Conservation (phyloP, 805 yeast species). For the Vanderwaltozyma polyspora region DNA sequence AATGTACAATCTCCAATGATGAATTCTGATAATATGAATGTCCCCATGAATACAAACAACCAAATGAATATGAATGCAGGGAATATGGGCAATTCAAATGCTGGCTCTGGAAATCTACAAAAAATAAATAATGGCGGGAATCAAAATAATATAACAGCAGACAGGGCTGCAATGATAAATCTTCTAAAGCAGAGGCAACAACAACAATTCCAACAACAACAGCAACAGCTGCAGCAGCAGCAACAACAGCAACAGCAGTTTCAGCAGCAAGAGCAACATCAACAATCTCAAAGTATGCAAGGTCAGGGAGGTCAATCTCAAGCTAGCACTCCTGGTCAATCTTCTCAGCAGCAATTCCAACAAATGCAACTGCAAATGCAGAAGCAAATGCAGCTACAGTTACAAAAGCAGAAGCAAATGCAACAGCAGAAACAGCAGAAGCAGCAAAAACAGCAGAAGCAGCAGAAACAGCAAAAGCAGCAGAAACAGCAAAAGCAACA, state of each 20-base stretch:
- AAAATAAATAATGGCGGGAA: background rate
- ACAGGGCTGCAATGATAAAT: conserved; percentile 33
- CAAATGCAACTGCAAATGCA: conserved; percentile 13
- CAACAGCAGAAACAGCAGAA: conserved; percentile 19
- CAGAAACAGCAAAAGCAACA: conserved; percentile 21
- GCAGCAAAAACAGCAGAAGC: conserved; percentile 28
- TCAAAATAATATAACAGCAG: conserved; percentile 15
- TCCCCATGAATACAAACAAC: background rate
- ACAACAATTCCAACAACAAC: conserved; percentile 6
- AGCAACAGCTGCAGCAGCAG: conserved; percentile 21
- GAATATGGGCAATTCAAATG: conserved; percentile 24
- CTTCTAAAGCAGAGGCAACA: conserved; percentile 21
- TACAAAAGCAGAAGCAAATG: conserved; percentile 17
- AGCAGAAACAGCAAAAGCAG: conserved; percentile 31
- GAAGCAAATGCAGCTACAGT: conserved; percentile 22
- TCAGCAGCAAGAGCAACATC: conserved; percentile 17
- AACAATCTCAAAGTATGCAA: conserved; percentile 11
- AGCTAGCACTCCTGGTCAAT: too few species aligned
- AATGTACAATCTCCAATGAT: conserved; percentile 4
- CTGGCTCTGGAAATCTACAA: conserved; percentile 3
- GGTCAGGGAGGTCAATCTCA: too few species aligned
- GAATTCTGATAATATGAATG: background rate
- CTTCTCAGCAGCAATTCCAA: conserved; percentile 19
- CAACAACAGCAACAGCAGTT: conserved; percentile 1
- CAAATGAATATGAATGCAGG: background rate